Conservation (phyloP, 2,329 filamentous ascomycete species). For the Gaeumannomyces tritici region DNA sequence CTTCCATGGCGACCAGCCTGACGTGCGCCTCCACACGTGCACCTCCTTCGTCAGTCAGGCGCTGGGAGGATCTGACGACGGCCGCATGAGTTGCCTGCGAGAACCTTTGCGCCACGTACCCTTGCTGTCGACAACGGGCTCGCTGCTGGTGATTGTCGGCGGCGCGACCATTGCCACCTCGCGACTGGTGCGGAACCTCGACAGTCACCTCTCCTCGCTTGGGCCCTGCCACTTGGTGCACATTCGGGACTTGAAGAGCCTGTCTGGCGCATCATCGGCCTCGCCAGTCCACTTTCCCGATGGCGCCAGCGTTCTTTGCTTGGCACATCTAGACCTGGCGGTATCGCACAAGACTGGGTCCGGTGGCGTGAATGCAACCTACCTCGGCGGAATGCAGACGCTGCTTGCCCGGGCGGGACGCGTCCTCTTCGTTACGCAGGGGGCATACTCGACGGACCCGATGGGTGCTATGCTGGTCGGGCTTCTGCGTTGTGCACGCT, state of each 20-base stretch:
- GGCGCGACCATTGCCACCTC: neutral
- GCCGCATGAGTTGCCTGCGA: neutral
- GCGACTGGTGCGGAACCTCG: neutral
- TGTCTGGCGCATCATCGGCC: neutral
- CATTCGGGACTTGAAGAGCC: too few relatives aligned
- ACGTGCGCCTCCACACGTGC: neutral
- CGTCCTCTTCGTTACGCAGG: neutral
- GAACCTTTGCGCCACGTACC: neutral
- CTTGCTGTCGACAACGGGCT: neutral
- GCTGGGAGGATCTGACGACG: neutral
- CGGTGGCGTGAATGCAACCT: neutral
- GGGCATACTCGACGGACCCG: neutral
- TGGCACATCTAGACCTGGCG: neutral
- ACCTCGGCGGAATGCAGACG: neutral
- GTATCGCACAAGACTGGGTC: neutral
- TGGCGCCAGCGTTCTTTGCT: neutral
- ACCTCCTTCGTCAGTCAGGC: slow-evolving; percentile 5
- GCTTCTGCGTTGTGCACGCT: neutral
- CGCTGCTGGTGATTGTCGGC: neutral
- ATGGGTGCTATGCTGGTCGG: neutral
- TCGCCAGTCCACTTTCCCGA: neutral
- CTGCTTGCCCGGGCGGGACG: neutral
- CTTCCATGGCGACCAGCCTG: slow-evolving; percentile 15
- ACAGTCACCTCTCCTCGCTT: neutral
- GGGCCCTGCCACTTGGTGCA: too few relatives aligned